Conservation (phyloP, 2,329 filamentous ascomycete species). For the Diplodia sapinea region DNA sequence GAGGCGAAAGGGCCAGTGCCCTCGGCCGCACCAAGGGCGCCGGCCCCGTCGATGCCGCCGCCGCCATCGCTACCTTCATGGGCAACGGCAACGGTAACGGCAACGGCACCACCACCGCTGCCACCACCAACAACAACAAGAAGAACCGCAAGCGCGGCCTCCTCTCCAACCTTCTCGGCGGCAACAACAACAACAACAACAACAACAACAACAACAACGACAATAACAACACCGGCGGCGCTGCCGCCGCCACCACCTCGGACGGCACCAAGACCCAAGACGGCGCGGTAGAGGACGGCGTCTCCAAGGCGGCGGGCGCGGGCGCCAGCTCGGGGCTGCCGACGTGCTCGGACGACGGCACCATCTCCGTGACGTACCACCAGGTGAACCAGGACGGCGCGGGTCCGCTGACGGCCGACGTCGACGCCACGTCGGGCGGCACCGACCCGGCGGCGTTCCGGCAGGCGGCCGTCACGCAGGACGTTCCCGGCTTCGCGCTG, state of each 20-base stretch:
- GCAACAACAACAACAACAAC: conserved; percentile 39
- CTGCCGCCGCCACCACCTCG: conserved; percentile 39
- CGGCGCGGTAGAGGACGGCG: conserved; percentile 58
- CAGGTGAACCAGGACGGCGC: conserved; percentile 74
- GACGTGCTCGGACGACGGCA: conserved; percentile 65
- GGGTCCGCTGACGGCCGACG: conserved; percentile 64
- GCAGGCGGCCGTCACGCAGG: conserved; percentile 62
- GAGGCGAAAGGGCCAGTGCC: conserved; percentile 59
- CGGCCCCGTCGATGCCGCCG: conserved; percentile 63
- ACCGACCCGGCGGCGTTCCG: conserved; percentile 66
- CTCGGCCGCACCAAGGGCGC: conserved; percentile 69
- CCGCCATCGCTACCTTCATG: conserved; percentile 67
- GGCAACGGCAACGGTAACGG: conserved; percentile 38
- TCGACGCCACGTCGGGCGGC: conserved; percentile 69
- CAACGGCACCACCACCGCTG: conserved; percentile 11
- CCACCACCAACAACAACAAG: conserved; percentile 35
- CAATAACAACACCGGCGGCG: conserved; percentile 36
- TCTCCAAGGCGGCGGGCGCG: conserved; percentile 60
- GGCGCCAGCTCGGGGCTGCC: conserved; percentile 64
- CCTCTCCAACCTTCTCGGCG: conserved; percentile 44
- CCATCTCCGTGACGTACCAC: conserved; percentile 68
- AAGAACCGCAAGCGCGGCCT: conserved; percentile 45
- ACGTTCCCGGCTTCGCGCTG: conserved; percentile 65
- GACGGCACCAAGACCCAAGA: conserved; percentile 56
- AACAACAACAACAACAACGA: conserved; percentile 39